A percentile compares a stretch with the other conserved stretches of the same genome.
These are phyloP conservation scores for Croton setiger DNA, from an alignment of 441 rosid genomes.

Conservation along the genomic window DNA sequence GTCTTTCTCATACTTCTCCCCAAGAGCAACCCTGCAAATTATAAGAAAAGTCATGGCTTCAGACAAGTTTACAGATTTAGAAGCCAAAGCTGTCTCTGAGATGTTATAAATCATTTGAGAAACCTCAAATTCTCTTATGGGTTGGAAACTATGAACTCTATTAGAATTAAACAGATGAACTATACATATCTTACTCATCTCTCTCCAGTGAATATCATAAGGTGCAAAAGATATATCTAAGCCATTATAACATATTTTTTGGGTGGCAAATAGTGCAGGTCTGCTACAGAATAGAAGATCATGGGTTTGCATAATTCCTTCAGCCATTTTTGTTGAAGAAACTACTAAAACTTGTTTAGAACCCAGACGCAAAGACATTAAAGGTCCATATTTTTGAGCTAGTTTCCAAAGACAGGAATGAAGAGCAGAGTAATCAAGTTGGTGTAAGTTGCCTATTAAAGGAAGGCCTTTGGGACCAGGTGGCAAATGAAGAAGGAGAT, in stretches of 20 bases:
- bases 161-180: slow-evolving; percentile 33
- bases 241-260: slow-evolving; percentile 34
- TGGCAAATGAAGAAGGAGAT: neutral
- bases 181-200: slow-evolving; percentile 32
- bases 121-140: slow-evolving; percentile 45
- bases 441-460: slow-evolving; percentile 33
- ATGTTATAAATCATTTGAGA: slow-evolving; percentile 29
- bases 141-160: slow-evolving; percentile 30
- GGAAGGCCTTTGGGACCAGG: slow-evolving; percentile 39
- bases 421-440: slow-evolving; percentile 19
- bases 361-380: slow-evolving; percentile 36
- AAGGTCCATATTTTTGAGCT: slow-evolving; percentile 37
- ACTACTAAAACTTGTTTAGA: slow-evolving; percentile 33
- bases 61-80: slow-evolving; percentile 18
- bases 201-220: slow-evolving; percentile 34
- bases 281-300: slow-evolving; percentile 26
- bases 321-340: slow-evolving; percentile 40
- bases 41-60: slow-evolving; percentile 5
- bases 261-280: slow-evolving; percentile 22
- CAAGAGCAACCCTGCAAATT: slow-evolving; percentile 19
- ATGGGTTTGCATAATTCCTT: slow-evolving; percentile 38
- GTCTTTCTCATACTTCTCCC: slow-evolving; percentile 17
- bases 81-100: slow-evolving; percentile 1
- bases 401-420: slow-evolving; percentile 20
- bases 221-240: slow-evolving; percentile 38